phyloP scores from a whole-genome alignment of 345 rosid species.

The Geranium rotundifolium region DNA sequence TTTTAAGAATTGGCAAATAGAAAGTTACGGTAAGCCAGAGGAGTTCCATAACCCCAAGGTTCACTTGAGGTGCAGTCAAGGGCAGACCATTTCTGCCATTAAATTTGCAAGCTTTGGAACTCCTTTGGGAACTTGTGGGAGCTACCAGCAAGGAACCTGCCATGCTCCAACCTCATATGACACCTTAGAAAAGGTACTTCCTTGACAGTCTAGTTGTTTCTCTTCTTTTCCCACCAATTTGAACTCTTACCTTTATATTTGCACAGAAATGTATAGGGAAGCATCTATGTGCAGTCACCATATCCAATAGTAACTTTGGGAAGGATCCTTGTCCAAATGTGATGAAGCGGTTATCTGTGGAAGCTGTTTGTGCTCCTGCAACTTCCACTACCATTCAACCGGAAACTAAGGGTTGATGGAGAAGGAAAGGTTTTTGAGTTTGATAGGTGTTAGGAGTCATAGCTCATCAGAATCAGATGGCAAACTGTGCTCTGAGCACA shows the following conservation, averaged over 20 bases:
- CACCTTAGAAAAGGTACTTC: conserved; percentile 68
- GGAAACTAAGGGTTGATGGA: conserved; percentile 33
- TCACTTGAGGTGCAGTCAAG: conserved; percentile 69
- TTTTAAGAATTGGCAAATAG: conserved; percentile 93
- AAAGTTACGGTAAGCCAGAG: conserved; percentile 89
- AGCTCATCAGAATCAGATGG: background rate
- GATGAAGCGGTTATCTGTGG: conserved; percentile 64
- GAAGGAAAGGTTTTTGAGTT: conserved; percentile 7
- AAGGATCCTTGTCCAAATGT: conserved; percentile 80
- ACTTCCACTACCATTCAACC: conserved; percentile 15
- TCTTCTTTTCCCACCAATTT: background rate
- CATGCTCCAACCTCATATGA: conserved; percentile 71
- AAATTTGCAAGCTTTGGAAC: conserved; percentile 98
- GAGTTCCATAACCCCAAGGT: conserved; percentile 77
- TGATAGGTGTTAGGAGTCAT: conserved; percentile 5
- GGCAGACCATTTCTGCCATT: conserved; percentile 70
- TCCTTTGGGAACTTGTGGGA: conserved; percentile 94
- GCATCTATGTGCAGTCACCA: conserved; percentile 64
- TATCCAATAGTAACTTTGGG: conserved; percentile 74
- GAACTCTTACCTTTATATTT: background rate
- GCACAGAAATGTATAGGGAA: conserved; percentile 76
- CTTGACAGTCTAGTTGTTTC: background rate
- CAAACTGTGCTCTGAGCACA: conserved; percentile 13
- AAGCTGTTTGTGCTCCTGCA: conserved; percentile 65
- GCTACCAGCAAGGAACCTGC: conserved; percentile 88